Conservation (phyloP, 1,284 basidiomycete genomes). For the Fomitopsis schrenkii region DNA sequence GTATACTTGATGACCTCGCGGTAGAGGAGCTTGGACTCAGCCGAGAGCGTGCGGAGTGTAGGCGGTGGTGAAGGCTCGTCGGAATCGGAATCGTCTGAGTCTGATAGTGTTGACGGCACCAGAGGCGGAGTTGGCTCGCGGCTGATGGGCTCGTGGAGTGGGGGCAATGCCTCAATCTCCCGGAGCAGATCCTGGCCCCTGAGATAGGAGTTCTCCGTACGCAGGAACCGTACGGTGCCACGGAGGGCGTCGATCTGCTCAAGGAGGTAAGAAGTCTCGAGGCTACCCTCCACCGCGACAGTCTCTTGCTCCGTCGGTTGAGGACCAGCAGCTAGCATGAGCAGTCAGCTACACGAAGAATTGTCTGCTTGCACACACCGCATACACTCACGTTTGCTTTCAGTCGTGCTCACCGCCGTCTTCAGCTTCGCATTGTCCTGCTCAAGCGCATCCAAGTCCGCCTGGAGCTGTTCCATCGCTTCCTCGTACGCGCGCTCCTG, state of each 20-base stretch:
- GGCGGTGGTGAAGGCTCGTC: constrained; percentile 41
- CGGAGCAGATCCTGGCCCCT: constrained; percentile 85
- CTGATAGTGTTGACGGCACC: constrained; percentile 56
- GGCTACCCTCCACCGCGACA: constrained; percentile 65
- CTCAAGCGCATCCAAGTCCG: constrained; percentile 83
- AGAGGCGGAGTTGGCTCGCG: constrained; percentile 57
- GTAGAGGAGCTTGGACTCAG: constrained; percentile 79
- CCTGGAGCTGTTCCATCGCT: constrained; percentile 89
- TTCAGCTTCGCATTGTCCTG: constrained; percentile 86
- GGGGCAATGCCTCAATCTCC: constrained; percentile 74
- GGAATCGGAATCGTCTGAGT: constrained; percentile 57
- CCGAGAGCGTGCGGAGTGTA: constrained; percentile 64
- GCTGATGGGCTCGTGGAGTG: constrained; percentile 45
- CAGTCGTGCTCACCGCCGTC: constrained; percentile 54
- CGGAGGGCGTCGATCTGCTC: constrained; percentile 93
- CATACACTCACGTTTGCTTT: constrained; percentile 55
- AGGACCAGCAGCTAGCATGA: constrained; percentile 38
- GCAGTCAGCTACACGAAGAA: constrained; percentile 6
- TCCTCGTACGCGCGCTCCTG: constrained; percentile 90
- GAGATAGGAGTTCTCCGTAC: constrained; percentile 89
- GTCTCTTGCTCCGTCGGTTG: constrained; percentile 58
- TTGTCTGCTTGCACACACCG: neutral
- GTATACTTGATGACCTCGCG: constrained; percentile 82
- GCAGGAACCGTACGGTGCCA: constrained; percentile 84
- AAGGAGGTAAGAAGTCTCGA: constrained; percentile 82